Evolutionary conservation across 2,329 filamentous ascomycete species (phyloP).

Genomic region (Calonectria multiphialidica): DNA sequence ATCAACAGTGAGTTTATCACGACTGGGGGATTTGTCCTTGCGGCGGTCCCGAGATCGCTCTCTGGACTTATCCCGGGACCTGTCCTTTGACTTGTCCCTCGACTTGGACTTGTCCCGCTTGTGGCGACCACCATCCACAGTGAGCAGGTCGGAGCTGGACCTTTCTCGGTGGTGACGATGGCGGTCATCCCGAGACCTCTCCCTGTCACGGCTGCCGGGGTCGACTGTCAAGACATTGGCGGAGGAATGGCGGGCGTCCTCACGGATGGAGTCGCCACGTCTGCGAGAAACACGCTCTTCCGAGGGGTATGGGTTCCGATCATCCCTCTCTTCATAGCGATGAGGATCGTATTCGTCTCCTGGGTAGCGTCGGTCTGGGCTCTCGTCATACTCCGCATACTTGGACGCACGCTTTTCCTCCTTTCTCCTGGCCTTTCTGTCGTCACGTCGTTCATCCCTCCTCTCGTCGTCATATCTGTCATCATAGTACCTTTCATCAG

Average conservation of each 20-base stretch:
- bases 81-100: slow-evolving; percentile 22
- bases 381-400: slow-evolving; percentile 26
- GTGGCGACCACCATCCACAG: slow-evolving; percentile 35
- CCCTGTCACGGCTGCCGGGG: slow-evolving; percentile 50
- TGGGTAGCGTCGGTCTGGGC: slow-evolving; percentile 21
- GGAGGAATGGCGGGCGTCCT: slow-evolving; percentile 53
- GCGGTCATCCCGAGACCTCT: slow-evolving; percentile 49
- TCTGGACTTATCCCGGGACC: slow-evolving; percentile 33
- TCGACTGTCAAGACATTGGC: slow-evolving; percentile 58
- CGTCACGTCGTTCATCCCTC: neutral
- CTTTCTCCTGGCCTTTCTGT: neutral
- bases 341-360: slow-evolving; percentile 12
- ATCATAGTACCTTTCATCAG: slow-evolving; percentile 12
- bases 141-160: slow-evolving; percentile 40
- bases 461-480: neutral
- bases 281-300: slow-evolving; percentile 36
- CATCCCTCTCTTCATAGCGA: slow-evolving; percentile 33
- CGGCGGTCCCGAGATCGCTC: slow-evolving; percentile 37
- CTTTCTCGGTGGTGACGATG: slow-evolving; percentile 42
- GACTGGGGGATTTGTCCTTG: slow-evolving; percentile 39
- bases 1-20: slow-evolving; percentile 27
- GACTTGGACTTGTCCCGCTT: slow-evolving; percentile 37
- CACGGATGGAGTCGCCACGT: slow-evolving; percentile 39
- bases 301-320: slow-evolving; percentile 26
- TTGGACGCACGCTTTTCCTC: slow-evolving; percentile 20